A percentile compares a stretch with the other conserved stretches of the same genome.
Evolutionary conservation across 2,329 filamentous ascomycete species (phyloP).

Genomic region (Magnaporthales sp.): DNA sequence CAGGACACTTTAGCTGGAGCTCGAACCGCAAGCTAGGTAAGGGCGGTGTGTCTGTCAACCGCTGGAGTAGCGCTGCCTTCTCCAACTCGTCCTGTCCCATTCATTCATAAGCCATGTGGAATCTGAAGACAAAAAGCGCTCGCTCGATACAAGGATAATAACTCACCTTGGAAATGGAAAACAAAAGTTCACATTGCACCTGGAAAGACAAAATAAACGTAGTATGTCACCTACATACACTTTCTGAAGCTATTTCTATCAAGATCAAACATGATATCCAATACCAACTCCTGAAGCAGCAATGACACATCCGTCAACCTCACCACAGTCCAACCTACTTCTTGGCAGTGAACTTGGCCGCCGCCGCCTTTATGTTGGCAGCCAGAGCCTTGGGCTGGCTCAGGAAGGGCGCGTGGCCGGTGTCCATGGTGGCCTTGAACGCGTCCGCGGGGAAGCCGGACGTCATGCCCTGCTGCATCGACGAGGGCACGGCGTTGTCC

Average conservation of each 20-base stretch:
- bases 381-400: constrained; percentile 32
- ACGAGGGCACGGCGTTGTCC: constrained; percentile 8
- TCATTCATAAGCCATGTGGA: no score
- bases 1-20: no score
- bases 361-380: constrained; percentile 26
- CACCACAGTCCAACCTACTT: neutral
- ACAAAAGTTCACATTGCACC: no score
- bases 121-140: no score
- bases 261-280: neutral
- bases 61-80: no score
- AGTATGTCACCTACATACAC: no score
- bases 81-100: no score
- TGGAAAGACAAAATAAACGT: no score
- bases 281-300: rapidly evolving
- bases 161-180: no score
- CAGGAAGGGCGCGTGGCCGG: constrained; percentile 41
- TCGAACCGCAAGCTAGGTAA: no score
- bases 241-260: neutral
- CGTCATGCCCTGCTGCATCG: constrained; percentile 5
- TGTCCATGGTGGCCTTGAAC: constrained; percentile 17
- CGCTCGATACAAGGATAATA: no score
- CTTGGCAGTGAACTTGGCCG: neutral
- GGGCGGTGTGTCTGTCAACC: no score
- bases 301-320: neutral
- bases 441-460: constrained; percentile 5